Conservation (phyloP, 331 rosid species). For the Rhamnella rubrinervis region DNA sequence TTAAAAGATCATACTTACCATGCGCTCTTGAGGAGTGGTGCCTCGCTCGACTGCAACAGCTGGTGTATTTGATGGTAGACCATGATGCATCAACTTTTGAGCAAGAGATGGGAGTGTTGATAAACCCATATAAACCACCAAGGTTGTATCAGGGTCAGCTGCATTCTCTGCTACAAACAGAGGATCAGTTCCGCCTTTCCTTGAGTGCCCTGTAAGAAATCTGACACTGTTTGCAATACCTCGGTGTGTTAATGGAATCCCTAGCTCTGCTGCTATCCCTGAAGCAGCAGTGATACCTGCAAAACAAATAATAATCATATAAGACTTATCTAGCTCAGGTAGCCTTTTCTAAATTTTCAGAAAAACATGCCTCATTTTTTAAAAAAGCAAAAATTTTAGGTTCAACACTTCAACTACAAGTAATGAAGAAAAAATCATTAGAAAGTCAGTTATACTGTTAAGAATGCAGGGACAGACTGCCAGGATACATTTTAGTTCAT, state of each 20-base stretch:
- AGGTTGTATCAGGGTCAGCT: conserved; percentile 83
- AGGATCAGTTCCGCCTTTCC: conserved; percentile 94
- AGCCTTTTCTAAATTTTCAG: no score
- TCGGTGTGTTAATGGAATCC: conserved; percentile 90
- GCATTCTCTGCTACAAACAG: conserved; percentile 89
- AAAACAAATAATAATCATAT: conserved; percentile 20
- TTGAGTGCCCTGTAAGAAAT: conserved; percentile 92
- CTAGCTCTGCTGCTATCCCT: conserved; percentile 90
- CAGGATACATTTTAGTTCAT: neutral
- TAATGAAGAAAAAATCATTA: no score
- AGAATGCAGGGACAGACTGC: neutral
- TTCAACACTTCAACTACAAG: no score
- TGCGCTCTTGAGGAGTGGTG: conserved; percentile 85
- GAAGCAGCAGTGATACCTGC: conserved; percentile 98
- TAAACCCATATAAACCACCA: conserved; percentile 96
- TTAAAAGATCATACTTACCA: conserved; percentile 42
- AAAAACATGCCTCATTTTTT: no score
- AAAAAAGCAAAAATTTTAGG: no score
- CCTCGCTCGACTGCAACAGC: conserved; percentile 96
- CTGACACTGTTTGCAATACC: conserved; percentile 82
- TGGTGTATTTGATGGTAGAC: conserved; percentile 77
- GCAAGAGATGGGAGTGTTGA: conserved; percentile 94
- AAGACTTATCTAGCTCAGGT: no score
- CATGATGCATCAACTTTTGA: conserved; percentile 69
- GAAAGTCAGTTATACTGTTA: no score